Percentiles rank a stretch among this genome's conserved stretches.
phyloP scores from a whole-genome alignment of 2,329 filamentous ascomycete species.

The Akanthomyces lecanii region DNA sequence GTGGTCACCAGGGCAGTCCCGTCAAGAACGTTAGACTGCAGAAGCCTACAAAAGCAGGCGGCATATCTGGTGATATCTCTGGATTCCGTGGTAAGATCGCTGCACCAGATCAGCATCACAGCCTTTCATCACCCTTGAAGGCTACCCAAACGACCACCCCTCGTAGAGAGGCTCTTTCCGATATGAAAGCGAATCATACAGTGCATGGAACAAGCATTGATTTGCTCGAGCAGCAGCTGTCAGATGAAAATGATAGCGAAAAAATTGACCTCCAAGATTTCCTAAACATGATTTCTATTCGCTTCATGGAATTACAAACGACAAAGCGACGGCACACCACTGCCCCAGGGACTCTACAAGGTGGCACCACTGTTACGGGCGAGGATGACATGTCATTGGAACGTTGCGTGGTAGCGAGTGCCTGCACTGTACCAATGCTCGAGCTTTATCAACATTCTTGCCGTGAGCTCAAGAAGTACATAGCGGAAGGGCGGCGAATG shows the following conservation, averaged over 20 bases:
- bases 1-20: conserved; percentile 67
- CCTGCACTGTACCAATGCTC: conserved; percentile 87
- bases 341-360: conserved; percentile 49
- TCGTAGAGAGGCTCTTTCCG: conserved; percentile 49
- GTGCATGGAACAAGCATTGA: conserved; percentile 42
- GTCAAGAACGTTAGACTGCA: conserved; percentile 71
- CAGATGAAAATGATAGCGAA: conserved; percentile 49
- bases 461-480: conserved; percentile 93
- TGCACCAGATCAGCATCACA: conserved; percentile 28
- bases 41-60: conserved; percentile 63
- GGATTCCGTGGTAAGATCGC: conserved; percentile 35
- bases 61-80: conserved; percentile 52
- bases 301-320: conserved; percentile 97
- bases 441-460: conserved; percentile 95
- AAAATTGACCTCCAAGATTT: conserved; percentile 86
- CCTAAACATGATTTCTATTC: conserved; percentile 89
- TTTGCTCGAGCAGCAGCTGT: conserved; percentile 31
- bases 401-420: conserved; percentile 78
- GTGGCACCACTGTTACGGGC: conserved; percentile 36
- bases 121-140: conserved; percentile 46
- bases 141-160: conserved; percentile 49
- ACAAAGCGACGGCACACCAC: conserved; percentile 88
- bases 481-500: conserved; percentile 84
- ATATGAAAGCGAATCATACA: conserved; percentile 46
- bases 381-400: conserved; percentile 61